These are phyloP conservation scores for Rhodotorula sp. DNA, from an alignment of 1,284 basidiomycete species.

Conservation along the genomic window DNA sequence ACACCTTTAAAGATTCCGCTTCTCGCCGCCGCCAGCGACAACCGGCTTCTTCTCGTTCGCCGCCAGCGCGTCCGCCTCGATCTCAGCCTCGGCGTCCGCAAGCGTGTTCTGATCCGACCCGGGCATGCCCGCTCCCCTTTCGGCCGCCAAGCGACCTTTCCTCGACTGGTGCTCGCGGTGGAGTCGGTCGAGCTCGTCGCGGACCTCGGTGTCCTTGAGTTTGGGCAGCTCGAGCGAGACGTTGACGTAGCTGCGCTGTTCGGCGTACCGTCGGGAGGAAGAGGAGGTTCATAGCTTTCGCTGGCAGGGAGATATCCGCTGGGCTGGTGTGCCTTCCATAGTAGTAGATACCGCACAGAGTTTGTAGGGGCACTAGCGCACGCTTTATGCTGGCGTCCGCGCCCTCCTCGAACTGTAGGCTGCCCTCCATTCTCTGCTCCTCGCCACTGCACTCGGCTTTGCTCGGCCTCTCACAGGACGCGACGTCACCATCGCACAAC, in stretches of 20 bases:
- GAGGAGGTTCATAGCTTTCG: too few relatives aligned
- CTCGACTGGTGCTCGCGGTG: constrained; percentile 17
- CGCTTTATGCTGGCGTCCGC: too few relatives aligned
- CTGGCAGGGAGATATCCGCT: too few relatives aligned
- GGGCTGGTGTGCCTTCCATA: too few relatives aligned
- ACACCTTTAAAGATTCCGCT: background rate
- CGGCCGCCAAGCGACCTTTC: constrained; percentile 15
- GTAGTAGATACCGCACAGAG: too few relatives aligned
- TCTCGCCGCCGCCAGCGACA: background rate
- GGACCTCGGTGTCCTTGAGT: constrained; percentile 32
- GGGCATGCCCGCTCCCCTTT: background rate
- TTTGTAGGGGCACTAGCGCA: too few relatives aligned
- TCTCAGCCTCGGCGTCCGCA: constrained; percentile 12
- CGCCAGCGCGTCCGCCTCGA: background rate
- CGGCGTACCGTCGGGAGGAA: constrained; percentile 20
- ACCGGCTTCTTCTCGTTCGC: background rate
- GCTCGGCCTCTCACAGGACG: too few relatives aligned
- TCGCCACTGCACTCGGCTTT: too few relatives aligned
- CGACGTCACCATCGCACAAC: too few relatives aligned
- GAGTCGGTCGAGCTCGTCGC: constrained; percentile 39
- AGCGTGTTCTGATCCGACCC: constrained; percentile 21
- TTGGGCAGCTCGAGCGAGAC: constrained; percentile 40
- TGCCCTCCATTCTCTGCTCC: too few relatives aligned
- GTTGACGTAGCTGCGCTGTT: constrained; percentile 39
- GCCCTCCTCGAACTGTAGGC: too few relatives aligned